Percentiles rank a stretch among this genome's conserved stretches.
These are phyloP conservation scores for Cyberlindnera nakhonratchasimensis DNA, from an alignment of 805 yeast species.

Conservation along the genomic window DNA sequence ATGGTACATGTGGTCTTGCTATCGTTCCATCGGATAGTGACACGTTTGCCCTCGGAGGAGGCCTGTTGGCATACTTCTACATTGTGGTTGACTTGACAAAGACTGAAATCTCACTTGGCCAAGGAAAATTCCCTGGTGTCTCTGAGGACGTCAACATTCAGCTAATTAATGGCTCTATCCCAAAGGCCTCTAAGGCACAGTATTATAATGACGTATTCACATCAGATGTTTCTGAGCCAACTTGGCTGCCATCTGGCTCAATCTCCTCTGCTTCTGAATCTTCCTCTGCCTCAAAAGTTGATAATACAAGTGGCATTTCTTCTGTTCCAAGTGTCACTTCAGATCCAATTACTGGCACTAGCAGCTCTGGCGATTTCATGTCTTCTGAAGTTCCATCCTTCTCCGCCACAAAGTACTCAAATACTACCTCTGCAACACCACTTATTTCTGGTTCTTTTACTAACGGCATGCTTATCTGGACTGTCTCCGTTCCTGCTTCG, in stretches of 20 bases:
- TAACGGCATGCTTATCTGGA: conserved; percentile 13
- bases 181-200: conserved; percentile 10
- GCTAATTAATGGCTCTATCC: not conserved
- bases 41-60: conserved; percentile 14
- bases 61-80: conserved; percentile 13
- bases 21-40: conserved; percentile 10
- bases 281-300: not conserved
- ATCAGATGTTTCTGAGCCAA: conserved; percentile 3
- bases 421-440: conserved; percentile 4
- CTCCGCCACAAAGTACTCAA: too few species aligned
- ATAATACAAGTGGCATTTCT: too few species aligned
- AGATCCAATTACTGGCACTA: too few species aligned
- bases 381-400: too few species aligned
- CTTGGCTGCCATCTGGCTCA: conserved; percentile 1
- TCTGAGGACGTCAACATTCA: conserved; percentile 6
- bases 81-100: conserved; percentile 13
- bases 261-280: not conserved
- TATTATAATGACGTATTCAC: conserved; percentile 6
- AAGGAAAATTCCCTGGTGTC: conserved; percentile 16
- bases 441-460: conserved; percentile 11
- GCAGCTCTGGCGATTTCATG: too few species aligned
- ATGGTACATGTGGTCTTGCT: conserved; percentile 14
- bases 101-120: conserved; percentile 14
- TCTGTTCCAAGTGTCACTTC: too few species aligned
- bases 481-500: conserved; percentile 11